Evolutionary conservation across 768 basidiomycete genomes (phyloP), one percentile per base, ranked within the genome.

Genomic region (Boletus subparvulus): DNA sequence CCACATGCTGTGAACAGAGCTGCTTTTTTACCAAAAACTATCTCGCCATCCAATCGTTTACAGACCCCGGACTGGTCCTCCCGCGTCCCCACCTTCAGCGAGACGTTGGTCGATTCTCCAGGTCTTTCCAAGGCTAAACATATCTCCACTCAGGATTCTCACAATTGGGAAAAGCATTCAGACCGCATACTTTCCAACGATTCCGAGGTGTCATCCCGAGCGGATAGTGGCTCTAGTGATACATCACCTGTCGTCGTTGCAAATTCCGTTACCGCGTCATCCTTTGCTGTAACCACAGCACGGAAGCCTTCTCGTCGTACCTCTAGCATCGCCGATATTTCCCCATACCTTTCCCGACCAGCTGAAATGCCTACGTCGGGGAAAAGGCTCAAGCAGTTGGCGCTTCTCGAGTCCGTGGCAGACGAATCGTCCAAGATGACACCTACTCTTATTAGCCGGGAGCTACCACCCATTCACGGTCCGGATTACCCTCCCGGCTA

Each of bases 341-440:
- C 86, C 8, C 86, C 88, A 0, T 89, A 90, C 67, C 73, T 89
- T 50, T 74, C 82, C 11, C 80, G 80, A 52, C 73, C 82, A 8
- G 69, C 73, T 26, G 85, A 82, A 58, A 73, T 83, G 11, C 80
- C 83, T 9, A 73, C 79, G 5, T 83, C 84, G 33, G 80, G 84
- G 14, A 87, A 84, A 66, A 82, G 79, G 54, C 69, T 89, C 69
- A 84, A 84, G 69, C 90, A 86, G 61, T 76, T 87, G 26, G 88
- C 88, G 3, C 75, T 91, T 56, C 74, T 90, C 12, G 88, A 91
- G 67, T 76, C 82, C 14, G 83, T 90, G 36, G 87, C 84, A 0
- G 83, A 86, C 63, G 88, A 92, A 68, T 88, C 90, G 6, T 85
- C 84, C 7, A 78, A 80, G 57, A 79, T 85, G 77, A 78, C 82